A percentile compares a stretch with the other conserved stretches of the same genome.
phyloP scores from a whole-genome alignment of 1,139 yeast species.

The Lodderomyces elongisporus region DNA sequence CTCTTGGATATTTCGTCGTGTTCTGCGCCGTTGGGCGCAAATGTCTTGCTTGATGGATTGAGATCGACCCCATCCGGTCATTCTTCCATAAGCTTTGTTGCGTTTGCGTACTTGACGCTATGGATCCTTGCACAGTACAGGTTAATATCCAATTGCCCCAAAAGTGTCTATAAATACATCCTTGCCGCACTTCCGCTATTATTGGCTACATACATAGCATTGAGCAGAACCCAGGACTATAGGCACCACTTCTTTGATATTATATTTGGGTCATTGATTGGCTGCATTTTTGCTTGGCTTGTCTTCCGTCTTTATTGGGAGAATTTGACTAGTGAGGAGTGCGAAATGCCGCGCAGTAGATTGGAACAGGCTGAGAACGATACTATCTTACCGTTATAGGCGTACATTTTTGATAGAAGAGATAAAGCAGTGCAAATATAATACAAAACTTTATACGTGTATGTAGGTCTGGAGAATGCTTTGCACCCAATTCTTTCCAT shows the following conservation, averaged over 20 bases:
- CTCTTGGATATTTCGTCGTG: conserved; percentile 36
- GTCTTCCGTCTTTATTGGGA: conserved; percentile 44
- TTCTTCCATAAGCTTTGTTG: conserved; percentile 63
- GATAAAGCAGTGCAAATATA: too few relatives aligned
- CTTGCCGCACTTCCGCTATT: conserved; percentile 16
- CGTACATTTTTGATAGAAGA: too few relatives aligned
- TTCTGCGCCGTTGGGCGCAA: conserved; percentile 41
- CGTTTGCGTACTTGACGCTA: conserved; percentile 55
- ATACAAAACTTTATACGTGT: too few relatives aligned
- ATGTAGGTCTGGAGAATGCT: too few relatives aligned
- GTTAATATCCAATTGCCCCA: conserved; percentile 10
- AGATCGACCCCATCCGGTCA: conserved; percentile 84
- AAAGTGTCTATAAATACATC: conserved; percentile 15
- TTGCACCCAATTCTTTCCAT: too few relatives aligned
- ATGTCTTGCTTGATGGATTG: conserved; percentile 63
- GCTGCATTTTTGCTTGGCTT: conserved; percentile 19
- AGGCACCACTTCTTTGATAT: conserved; percentile 74
- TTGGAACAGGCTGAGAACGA: background rate
- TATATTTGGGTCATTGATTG: conserved; percentile 45
- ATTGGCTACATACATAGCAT: conserved; percentile 48
- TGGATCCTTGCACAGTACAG: conserved; percentile 59
- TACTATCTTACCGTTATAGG: background rate
- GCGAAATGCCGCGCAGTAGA: conserved; percentile 11
- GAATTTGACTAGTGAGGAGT: conserved; percentile 10
- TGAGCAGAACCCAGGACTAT: conserved; percentile 67